Evolutionary conservation across 345 rosid species (phyloP), one percentile per base, ranked within the genome.

Genomic region (Bruguiera sexangula): DNA sequence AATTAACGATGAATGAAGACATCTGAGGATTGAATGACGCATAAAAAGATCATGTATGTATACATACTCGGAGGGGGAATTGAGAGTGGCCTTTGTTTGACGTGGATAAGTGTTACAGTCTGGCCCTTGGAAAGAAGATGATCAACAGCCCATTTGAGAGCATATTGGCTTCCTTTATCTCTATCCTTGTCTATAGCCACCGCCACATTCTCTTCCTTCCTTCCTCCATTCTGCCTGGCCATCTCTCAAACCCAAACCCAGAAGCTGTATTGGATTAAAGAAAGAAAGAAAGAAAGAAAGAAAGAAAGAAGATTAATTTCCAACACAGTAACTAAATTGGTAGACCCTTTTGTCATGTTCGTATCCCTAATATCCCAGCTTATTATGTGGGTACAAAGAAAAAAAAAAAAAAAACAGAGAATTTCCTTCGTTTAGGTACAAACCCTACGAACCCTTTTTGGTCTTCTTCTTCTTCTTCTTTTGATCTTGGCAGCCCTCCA

Each of bases 61-160:
- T 3, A 3, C 19, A 13, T 3, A 43, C 50, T 13, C 32, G 43
- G 36, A 15, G 6, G 69, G 6, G 34, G 26, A 36, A 22, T 8
- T 15, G 24, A 0, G 0, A 77, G 48, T 19, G 82, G 50, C 60
- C 63, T 82, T 13, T 80, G 87, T 64, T 77, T 43, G 56, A 92
- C 92, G 70, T 92, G 96, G 69, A 92, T 74, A 8, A 92, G 91
- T 70, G 73, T 86, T 8, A 92, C 6, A 0, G 77, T 59, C 16
- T 67, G 62, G 59, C 59, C 29, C 51, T 53, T 63, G 60, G 61
- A 11, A 1, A 76, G 53, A 27, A 76, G 4, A 63, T 72, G 31
- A 31, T 72, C 65, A 20, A 64, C 16, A 5, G 76, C 73, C 80
- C 80, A 76, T 57, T 37, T 76, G 6, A 76, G 34, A 32, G 76